A percentile compares a stretch with the other conserved stretches of the same genome.
Conservation (phyloP, 2,329 filamentous ascomycete genomes). For the Aschersonia sp. region DNA sequence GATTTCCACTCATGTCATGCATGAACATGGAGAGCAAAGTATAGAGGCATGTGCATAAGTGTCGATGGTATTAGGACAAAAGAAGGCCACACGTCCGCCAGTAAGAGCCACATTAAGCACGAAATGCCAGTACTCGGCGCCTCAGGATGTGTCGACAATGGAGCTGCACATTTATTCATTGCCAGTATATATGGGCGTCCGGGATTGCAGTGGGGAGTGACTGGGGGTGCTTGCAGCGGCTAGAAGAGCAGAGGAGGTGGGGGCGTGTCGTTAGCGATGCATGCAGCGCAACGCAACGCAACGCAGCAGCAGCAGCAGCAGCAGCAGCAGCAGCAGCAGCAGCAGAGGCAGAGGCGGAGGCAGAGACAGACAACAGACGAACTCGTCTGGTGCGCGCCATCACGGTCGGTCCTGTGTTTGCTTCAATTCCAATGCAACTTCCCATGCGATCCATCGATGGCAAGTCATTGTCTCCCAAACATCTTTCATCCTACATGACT, state of each 20-base stretch:
- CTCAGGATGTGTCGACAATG: constrained; percentile 4
- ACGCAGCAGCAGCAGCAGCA: background rate
- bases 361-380: no score
- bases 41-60: constrained; percentile 10
- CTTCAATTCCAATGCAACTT: no score
- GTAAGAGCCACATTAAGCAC: background rate
- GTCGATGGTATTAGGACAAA: background rate
- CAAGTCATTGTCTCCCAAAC: no score
- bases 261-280: background rate
- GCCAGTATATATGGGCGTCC: background rate
- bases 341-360: background rate
- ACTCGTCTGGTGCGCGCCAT: no score
- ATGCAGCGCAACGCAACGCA: background rate
- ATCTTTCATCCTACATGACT: no score
- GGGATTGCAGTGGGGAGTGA: constrained; percentile 1
- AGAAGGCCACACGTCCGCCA: background rate
- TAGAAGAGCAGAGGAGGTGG: constrained; percentile 1
- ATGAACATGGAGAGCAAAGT: constrained; percentile 20
- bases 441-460: no score
- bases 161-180: constrained; percentile 1
- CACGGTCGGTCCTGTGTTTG: no score
- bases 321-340: background rate
- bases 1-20: constrained; percentile 15
- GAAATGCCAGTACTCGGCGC: background rate
- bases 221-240: background rate